A percentile compares a stretch with the other conserved stretches of the same genome.
These are phyloP conservation scores for Penicillium waksmanii DNA, from an alignment of 495 filamentous ascomycete species.

Conservation along the genomic window DNA sequence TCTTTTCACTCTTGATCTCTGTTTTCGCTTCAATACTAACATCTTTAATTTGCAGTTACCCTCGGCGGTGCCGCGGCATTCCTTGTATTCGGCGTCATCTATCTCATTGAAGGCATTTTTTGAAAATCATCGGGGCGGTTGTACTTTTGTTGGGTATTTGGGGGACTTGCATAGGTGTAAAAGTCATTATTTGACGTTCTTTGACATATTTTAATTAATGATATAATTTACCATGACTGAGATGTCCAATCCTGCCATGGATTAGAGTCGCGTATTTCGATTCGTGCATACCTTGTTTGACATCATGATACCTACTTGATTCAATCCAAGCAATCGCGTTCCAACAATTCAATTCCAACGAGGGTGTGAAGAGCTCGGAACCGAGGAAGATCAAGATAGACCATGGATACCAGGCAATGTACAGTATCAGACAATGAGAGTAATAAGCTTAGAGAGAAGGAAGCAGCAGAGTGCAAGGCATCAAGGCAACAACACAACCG, in stretches of 20 bases:
- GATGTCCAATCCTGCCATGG: no score
- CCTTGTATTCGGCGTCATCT: conserved; percentile 87
- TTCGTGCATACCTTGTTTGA: no score
- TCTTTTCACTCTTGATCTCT: background rate
- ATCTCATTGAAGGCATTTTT: conserved; percentile 80
- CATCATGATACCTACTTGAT: no score
- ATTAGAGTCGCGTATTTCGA: no score
- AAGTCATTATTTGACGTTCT: conserved; percentile 21
- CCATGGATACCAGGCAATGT: no score
- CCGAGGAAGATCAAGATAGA: no score
- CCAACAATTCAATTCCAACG: no score
- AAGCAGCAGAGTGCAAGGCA: no score
- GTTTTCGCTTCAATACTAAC: conserved; percentile 23
- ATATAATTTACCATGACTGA: conserved; percentile 18
- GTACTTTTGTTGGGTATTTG: background rate
- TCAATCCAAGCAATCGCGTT: background rate
- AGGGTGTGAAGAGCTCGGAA: no score
- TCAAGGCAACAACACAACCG: no score
- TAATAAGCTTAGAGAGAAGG: no score
- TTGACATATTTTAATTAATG: conserved; percentile 29
- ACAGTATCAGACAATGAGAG: no score
- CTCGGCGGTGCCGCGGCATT: conserved; percentile 93
- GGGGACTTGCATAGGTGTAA: conserved; percentile 18
- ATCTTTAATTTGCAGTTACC: conserved; percentile 64
- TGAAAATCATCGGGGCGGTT: conserved; percentile 28